Evolutionary conservation across 2,329 filamentous ascomycete genomes (phyloP), one percentile per base, ranked within the genome.

Genomic region (Lasiodiplodia sp.): DNA sequence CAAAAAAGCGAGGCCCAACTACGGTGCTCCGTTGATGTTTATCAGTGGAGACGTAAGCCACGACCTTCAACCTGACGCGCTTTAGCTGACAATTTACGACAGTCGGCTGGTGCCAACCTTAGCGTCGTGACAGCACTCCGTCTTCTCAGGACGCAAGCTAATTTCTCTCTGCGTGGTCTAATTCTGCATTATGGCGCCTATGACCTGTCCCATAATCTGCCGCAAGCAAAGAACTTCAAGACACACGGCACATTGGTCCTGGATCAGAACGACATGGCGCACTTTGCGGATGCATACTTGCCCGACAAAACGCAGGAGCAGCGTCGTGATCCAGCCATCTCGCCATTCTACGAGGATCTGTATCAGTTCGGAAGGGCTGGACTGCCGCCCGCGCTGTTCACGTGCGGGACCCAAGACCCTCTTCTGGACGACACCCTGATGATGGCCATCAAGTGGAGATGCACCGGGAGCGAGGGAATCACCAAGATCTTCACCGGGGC

Each of bases 401-500:
- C 83, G 0, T 85, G 83, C 69, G 86, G 86, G 0, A 88, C 85
- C 5, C 81, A 84, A 69, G 87, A 89, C 75, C 80, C 81, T 6
- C 71, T 88, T 69, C 72, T 88, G 0, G 84, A 86, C 71, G 84
- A 86, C 71, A 85, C 80, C 18, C 74, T 86, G 25, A 74, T 85
- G 57, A 88, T 89, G 86, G 79, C 80, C 4, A 76, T 80, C 2
- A 87, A 86, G 76, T 88, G 86, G 86, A 73, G 76, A 72, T 84
- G 84, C 75, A 80, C 78, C 70, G 85, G 85, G 2, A 82, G 80
- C 5, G 83, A 86, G 74, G 79, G 81, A 0, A 76, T 86, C 2
- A 76, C 87, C 2, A 88, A 85, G 76, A 78, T 88, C 18, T 86
- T 83, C 73, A 82, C 82, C n/a, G 86, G 86, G 0, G 85, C 82